Evolutionary conservation across 2,329 filamentous ascomycete genomes (phyloP).

Genomic region (Fusarium sp.): DNA sequence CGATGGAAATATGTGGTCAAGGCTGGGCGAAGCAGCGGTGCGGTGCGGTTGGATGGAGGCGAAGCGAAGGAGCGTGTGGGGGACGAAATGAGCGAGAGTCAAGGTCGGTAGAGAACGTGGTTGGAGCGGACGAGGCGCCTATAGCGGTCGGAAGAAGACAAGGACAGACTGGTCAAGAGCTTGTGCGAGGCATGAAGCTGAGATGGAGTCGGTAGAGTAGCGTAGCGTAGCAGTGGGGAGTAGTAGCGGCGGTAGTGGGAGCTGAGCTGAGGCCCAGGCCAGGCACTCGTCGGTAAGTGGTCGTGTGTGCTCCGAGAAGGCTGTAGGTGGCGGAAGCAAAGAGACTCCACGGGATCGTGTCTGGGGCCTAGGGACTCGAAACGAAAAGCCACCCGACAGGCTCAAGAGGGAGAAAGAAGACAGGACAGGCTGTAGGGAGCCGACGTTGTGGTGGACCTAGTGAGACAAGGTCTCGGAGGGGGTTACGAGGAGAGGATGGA

Average conservation of each 20-base stretch:
- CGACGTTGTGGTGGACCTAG: conserved; percentile 16
- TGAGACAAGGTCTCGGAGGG: conserved; percentile 37
- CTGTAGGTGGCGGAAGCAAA: conserved; percentile 23
- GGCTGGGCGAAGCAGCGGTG: not conserved
- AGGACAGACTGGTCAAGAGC: conserved; percentile 32
- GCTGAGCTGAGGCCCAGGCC: not conserved
- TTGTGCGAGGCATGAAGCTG: conserved; percentile 43
- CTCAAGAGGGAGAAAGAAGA: not conserved
- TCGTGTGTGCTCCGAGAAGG: conserved; percentile 11
- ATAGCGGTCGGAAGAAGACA: conserved; percentile 3
- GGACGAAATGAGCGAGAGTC: conserved; percentile 24
- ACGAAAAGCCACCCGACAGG: conserved; percentile 29
- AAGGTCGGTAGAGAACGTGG: conserved; percentile 40
- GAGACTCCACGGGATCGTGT: conserved; percentile 5
- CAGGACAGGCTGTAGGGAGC: conserved; percentile 13
- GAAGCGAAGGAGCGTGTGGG: conserved; percentile 33
- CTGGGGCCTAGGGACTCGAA: conserved; percentile 7
- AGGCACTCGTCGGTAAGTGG: conserved; percentile 10
- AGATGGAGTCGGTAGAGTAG: conserved; percentile 27
- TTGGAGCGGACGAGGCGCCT: conserved; percentile 10
- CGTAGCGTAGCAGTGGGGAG: conserved; percentile 17
- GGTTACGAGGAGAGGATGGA: not conserved
- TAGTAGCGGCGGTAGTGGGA: conserved; percentile 1
- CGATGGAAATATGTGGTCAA: conserved; percentile 6
- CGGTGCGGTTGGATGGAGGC: conserved; percentile 8